Percentiles rank a stretch among this genome's conserved stretches.
These are phyloP conservation scores for Microascus cirrosus DNA, from an alignment of 2,329 filamentous ascomycete species.

Conservation along the genomic window DNA sequence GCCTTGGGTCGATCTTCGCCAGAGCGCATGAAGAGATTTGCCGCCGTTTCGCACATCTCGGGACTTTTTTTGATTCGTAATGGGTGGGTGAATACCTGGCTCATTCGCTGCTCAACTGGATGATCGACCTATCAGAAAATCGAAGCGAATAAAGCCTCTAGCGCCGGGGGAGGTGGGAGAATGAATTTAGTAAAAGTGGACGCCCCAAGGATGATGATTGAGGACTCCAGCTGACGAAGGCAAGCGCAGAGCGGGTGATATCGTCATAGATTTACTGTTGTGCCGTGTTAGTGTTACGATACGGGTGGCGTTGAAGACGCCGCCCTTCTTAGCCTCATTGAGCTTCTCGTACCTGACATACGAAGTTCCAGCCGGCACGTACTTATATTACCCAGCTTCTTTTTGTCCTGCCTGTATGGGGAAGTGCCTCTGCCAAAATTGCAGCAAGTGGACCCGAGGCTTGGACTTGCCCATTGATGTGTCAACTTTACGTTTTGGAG, in stretches of 20 bases:
- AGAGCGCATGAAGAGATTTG: constrained; percentile 1
- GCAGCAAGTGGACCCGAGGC: neutral
- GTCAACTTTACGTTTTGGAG: too few species aligned
- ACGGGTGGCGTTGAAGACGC: neutral
- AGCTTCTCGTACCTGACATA: neutral
- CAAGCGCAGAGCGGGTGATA: neutral
- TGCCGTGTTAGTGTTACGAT: neutral
- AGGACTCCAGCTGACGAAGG: neutral
- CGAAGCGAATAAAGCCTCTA: neutral
- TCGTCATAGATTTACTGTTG: neutral
- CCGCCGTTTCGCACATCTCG: constrained; percentile 6
- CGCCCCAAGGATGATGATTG: too few species aligned
- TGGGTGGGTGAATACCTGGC: neutral
- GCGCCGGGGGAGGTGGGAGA: neutral
- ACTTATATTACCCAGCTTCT: too few species aligned
- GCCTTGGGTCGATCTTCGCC: constrained; percentile 1
- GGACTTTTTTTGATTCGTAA: neutral
- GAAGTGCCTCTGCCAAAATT: neutral
- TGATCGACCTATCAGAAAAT: neutral
- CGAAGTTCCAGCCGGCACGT: neutral
- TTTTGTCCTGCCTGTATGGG: neutral
- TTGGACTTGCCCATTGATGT: neutral
- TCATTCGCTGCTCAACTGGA: neutral
- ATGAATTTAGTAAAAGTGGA: neutral
- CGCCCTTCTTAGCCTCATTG: neutral